Base-by-base conservation (phyloP, 371 early-diverging fungal species). In the Catenaria anguillulae region DNA sequence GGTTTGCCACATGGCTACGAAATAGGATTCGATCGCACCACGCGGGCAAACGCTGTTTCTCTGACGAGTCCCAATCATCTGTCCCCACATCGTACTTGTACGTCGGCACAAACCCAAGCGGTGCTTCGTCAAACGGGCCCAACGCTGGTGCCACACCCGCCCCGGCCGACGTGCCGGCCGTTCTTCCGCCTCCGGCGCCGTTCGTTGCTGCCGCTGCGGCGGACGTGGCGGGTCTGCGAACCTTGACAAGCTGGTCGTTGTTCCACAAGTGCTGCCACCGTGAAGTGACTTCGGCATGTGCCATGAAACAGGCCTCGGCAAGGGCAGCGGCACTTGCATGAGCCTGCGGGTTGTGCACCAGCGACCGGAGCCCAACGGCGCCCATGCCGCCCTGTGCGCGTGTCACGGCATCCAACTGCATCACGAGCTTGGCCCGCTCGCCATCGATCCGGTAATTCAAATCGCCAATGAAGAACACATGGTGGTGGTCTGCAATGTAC, bases 21-120 rank as follows among this genome's bases (percentile, higher is more conserved):
- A 70, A 82, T 33, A 85, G 65, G 42, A 85, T 76, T n/a, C 92
- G 79, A 70, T 92, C 92, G 60, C 90, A 92, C 85, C 86, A 92
- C 0, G 88, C 84, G 3, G 90, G 90, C 0, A 83, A 76, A 2
- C 90, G 77, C 67, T 79, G 71, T 68, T 92, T 92, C 31, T 89
- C 88, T 13, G 84, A 83, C 3, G 83, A 75, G 64, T 92, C 92
- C 65, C 86, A 92, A 2, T 66, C 63, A 24, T 82, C 76, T 35
- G 80, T 78, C 17, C 81, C 80, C 2, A 74, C 71, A 63, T 89
- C 83, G 65, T 88, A 90, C 72, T 92, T 92, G 78, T 88, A 92
- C 0, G 90, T 92, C 0, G 92, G 92, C 3, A 81, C 79, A 70
- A 90, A 92, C 19, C 62, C 55, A 23, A 88, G 69, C 24, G 75